Evolutionary conservation across 140 eudicot genomes (phyloP), one percentile per base, ranked within the genome.

Genomic region (Bidens hawaiensis): DNA sequence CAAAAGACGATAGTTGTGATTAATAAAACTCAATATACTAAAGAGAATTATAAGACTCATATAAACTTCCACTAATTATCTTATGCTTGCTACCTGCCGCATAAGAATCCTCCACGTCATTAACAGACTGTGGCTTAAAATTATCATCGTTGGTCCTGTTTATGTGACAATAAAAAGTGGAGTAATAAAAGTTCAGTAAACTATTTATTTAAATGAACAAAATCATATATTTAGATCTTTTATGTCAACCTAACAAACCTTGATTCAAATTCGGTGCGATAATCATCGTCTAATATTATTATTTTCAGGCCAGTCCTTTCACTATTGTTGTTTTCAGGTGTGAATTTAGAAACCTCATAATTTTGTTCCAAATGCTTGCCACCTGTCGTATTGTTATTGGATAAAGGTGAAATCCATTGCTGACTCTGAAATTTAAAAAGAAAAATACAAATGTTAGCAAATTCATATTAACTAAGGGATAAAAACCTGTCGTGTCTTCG

Each of bases 161-260:
- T 61, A 75, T 61, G 94, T 88, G 90, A 19, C 34, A 51, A 57
- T n/a, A 62, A 24, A 25, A 38, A n/a, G n/a, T n/a, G n/a, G n/a
- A 38, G 45, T 38, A 14, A 22, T 15, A 7, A 19, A 28, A 6
- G 2, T 14, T n/a, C 11, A 11, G 56, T 31, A 34, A 71, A 42
- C 9, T 42, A 62, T 41, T n/a, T n/a, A n/a, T n/a, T 11, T 31
- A 45, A 33, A 27, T 52, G 11, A 25, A 49, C 2, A 24, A 48
- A 24, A 60, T 26, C 25, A 70, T 33, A 41, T 8, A 18, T 38
- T 43, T 47, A 59, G 67, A 74, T 15, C 14, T 7, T 6, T 9
- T 28, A 48, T 36, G 68, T 82, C 63, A 58, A 85, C 96, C 95
- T 85, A 59, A 66, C 75, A 67, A 67, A 51, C 31, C 50, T 68